Conservation (phyloP, 306 rosid genomes). For the Vigna radiata region DNA sequence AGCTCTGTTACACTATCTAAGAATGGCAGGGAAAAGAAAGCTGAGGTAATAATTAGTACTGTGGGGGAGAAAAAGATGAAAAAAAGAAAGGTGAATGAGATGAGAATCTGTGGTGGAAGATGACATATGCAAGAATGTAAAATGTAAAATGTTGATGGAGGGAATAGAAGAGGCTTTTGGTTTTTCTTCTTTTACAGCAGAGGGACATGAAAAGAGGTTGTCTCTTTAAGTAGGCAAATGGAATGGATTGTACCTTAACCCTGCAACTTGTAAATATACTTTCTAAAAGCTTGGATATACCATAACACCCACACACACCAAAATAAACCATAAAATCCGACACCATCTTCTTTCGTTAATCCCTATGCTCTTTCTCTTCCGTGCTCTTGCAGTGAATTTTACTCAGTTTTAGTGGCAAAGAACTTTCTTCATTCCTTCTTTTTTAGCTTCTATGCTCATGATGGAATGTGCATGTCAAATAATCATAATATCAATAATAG, state of each 20-base stretch:
- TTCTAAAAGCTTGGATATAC: slow-evolving; percentile 93
- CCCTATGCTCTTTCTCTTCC: slow-evolving; percentile 65
- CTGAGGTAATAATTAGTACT: slow-evolving; percentile 61
- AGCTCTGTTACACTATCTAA: not conserved
- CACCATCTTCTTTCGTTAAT: slow-evolving; percentile 76
- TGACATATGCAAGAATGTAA: slow-evolving; percentile 67
- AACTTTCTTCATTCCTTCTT: slow-evolving; percentile 55
- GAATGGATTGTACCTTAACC: slow-evolving; percentile 78
- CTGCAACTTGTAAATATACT: slow-evolving; percentile 81
- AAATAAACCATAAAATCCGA: slow-evolving; percentile 71
- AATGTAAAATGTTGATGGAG: slow-evolving; percentile 20
- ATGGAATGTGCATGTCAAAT: not conserved
- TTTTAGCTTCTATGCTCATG: slow-evolving; percentile 42
- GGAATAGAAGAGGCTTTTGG: slow-evolving; percentile 77
- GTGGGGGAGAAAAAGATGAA: slow-evolving; percentile 62
- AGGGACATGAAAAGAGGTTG: slow-evolving; percentile 53
- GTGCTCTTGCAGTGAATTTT: slow-evolving; percentile 54
- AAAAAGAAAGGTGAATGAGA: slow-evolving; percentile 56
- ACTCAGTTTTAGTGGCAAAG: slow-evolving; percentile 46
- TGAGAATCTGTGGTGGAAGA: slow-evolving; percentile 82
- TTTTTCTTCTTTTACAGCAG: slow-evolving; percentile 75
- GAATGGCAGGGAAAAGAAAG: slow-evolving; percentile 63
- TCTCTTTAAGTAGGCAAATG: slow-evolving; percentile 85
- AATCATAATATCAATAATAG: not conserved
- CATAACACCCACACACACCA: slow-evolving; percentile 65